These are phyloP conservation scores for Tuber umbilicatum DNA, from an alignment of 495 filamentous ascomycete species.

Conservation along the genomic window DNA sequence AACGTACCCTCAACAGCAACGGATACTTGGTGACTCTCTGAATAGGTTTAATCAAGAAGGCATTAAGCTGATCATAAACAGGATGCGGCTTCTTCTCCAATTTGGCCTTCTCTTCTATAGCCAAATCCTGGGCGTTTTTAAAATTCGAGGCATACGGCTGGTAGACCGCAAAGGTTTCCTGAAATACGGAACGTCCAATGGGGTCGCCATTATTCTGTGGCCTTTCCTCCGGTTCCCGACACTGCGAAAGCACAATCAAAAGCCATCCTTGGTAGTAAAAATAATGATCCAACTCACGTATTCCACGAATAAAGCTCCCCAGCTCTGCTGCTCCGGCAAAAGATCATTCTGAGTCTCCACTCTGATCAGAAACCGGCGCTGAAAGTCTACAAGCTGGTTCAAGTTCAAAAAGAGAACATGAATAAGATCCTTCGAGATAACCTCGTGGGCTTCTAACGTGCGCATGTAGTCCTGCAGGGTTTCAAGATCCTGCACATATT, in stretches of 20 bases:
- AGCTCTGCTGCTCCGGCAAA: slow-evolving; percentile 71
- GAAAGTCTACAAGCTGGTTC: slow-evolving; percentile 88
- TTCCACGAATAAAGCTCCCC: slow-evolving; percentile 76
- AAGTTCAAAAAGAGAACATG: slow-evolving; percentile 96
- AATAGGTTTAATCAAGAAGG: slow-evolving; percentile 93
- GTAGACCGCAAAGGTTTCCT: slow-evolving; percentile 80
- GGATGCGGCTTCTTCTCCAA: slow-evolving; percentile 38
- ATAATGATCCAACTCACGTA: slow-evolving; percentile 43
- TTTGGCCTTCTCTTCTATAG: slow-evolving; percentile 35
- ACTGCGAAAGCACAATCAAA: slow-evolving; percentile 20
- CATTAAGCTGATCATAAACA: slow-evolving; percentile 53
- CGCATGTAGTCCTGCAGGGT: slow-evolving; percentile 90
- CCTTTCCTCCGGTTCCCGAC: slow-evolving; percentile 32
- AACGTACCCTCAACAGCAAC: slow-evolving; percentile 70
- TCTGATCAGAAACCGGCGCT: slow-evolving; percentile 85
- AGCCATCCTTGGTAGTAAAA: slow-evolving; percentile 5
- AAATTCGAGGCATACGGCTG: slow-evolving; percentile 90
- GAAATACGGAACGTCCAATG: slow-evolving; percentile 41
- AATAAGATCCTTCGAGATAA: slow-evolving; percentile 79
- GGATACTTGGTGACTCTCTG: slow-evolving; percentile 93
- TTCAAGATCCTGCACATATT: slow-evolving; percentile 97
- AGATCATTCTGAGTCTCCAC: slow-evolving; percentile 90
- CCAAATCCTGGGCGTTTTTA: slow-evolving; percentile 39
- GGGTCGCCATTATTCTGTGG: slow-evolving; percentile 32
- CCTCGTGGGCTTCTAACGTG: slow-evolving; percentile 74